Base-by-base conservation (phyloP, 2,329 filamentous ascomycete genomes). In the Xenosphaeropsis pyriputrescens region DNA sequence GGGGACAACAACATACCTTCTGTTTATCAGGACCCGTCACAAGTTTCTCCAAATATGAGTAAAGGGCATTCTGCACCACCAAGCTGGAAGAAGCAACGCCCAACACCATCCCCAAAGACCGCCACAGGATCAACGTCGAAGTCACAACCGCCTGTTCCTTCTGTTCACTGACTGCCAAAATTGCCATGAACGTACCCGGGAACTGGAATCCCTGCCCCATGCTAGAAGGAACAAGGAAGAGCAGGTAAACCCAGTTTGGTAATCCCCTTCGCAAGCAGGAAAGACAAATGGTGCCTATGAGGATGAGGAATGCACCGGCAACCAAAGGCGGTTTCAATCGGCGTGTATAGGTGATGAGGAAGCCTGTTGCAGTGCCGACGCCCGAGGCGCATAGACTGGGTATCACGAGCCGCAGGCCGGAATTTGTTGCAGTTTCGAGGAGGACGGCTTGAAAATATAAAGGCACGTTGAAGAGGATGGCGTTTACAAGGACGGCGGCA, bases 401-500 rank as follows among this genome's bases (percentile, higher is more conserved):
- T 6, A 77, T 62, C 15, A 83, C 67, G 38, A 88, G 75, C 32
- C 76, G 71, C 18, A 85, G 68, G n/a, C 82, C 82, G 1, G 81
- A 84, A 17, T 67, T 62, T 1, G 81, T 85, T 13, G 82, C 76
- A 5, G 67, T 70, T 41, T 78, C 75, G 37, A 81, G 66, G 35
- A 83, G 74, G 18, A 85, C 79, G 29, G 76, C 79, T 53, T 85
- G 80, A 59, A 84, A 86, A 61, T 79, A 88, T 6, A 88, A 62
- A 1, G 82, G 82, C 5, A 70, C 65, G 53, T 77, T 77, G 51
- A 77, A 77, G 15, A 72, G 49, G 34, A 77, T 64, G 7, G 71
- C 65, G 47, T 73, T 75, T 36, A 62, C 51, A 9, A 76, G 51
- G 30, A 73, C 51, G 2, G 67, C 62, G 12, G 59, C 64, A 32